phyloP scores from a whole-genome alignment of 2,329 filamentous ascomycete genomes.

The Chrysosporium keratinophilum region DNA sequence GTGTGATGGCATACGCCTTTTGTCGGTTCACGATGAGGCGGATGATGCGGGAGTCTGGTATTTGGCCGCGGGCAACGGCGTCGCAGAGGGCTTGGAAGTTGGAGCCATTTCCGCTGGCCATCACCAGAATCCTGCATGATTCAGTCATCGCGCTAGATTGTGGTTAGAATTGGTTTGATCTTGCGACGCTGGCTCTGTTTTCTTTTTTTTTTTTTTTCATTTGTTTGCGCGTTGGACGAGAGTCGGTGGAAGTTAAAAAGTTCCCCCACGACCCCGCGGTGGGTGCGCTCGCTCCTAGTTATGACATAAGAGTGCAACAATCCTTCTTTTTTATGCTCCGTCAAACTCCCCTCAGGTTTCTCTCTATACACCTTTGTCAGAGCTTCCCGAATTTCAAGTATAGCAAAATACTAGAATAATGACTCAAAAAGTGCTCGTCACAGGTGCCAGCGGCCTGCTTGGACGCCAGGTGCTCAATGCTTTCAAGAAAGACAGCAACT shows the following conservation, averaged over 20 bases:
- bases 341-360: not conserved
- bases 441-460: slow-evolving; percentile 73
- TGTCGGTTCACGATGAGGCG: slow-evolving; percentile 58
- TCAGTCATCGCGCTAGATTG: not conserved
- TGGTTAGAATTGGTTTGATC: no score
- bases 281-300: no score
- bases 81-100: slow-evolving; percentile 71
- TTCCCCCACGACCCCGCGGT: no score
- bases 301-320: no score
- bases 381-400: not conserved
- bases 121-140: not conserved
- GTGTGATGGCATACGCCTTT: slow-evolving; percentile 53
- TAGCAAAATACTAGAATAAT: slow-evolving; percentile 19
- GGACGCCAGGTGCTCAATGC: slow-evolving; percentile 65
- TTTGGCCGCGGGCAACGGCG: slow-evolving; percentile 40
- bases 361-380: not conserved
- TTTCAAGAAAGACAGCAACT: slow-evolving; percentile 53
- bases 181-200: no score
- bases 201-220: no score
- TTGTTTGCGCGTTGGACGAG: no score
- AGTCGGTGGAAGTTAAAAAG: no score
- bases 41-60: slow-evolving; percentile 46
- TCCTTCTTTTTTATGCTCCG: no score
- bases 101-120: slow-evolving; percentile 51
- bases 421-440: slow-evolving; percentile 56